A percentile compares a stretch with the other conserved stretches of the same genome.
Evolutionary conservation across 805 yeast species (phyloP).

Genomic region (Candida pini): DNA sequence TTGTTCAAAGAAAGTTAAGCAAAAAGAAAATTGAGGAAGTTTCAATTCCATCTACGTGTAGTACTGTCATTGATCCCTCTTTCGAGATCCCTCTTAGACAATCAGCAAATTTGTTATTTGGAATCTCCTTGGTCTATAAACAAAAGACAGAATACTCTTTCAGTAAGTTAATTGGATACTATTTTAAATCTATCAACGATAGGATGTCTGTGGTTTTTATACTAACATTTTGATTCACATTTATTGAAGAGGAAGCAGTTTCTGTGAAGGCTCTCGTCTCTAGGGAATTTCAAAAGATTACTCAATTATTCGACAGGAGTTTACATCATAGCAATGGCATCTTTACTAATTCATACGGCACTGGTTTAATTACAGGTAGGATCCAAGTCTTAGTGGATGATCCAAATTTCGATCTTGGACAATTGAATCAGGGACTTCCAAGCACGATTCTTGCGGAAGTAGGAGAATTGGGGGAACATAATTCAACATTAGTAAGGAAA

Average conservation of each 20-base stretch:
- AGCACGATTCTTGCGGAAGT: no score
- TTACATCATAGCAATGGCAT: no score
- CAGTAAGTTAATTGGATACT: no score
- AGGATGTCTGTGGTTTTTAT: neutral
- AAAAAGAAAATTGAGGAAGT: slow-evolving; percentile 29
- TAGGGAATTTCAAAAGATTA: slow-evolving; percentile 2
- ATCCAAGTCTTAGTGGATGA: slow-evolving; percentile 28
- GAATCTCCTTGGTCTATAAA: slow-evolving; percentile 42
- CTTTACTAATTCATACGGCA: neutral
- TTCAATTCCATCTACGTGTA: slow-evolving; percentile 40
- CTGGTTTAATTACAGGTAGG: neutral
- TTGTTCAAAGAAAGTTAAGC: slow-evolving; percentile 18
- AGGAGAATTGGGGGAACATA: neutral
- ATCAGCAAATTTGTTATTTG: slow-evolving; percentile 41
- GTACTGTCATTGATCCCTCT: slow-evolving; percentile 18
- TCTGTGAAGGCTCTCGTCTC: slow-evolving; percentile 9
- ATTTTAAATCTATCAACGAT: neutral
- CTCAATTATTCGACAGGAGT: no score
- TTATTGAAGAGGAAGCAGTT: slow-evolving; percentile 13
- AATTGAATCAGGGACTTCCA: neutral
- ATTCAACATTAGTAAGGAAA: neutral
- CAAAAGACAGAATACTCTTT: slow-evolving; percentile 43
- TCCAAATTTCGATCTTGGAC: slow-evolving; percentile 25
- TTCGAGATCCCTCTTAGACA: slow-evolving; percentile 27
- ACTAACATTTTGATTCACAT: neutral